Evolutionary conservation across 2,329 filamentous ascomycete genomes (phyloP), one percentile per base, ranked within the genome.

Genomic region (Daldinia sp.): DNA sequence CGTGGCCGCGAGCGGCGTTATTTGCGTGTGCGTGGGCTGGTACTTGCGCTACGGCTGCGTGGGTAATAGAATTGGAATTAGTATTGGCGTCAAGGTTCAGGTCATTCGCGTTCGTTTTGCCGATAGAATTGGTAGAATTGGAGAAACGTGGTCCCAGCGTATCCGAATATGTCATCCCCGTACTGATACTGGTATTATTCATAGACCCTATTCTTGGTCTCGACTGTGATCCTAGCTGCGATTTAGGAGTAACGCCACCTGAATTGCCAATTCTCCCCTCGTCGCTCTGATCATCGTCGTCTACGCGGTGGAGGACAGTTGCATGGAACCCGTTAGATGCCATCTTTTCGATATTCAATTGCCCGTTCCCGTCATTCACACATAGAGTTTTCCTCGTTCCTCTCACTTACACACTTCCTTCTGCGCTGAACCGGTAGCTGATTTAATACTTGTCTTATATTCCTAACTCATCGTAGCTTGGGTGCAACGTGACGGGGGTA

Each of bases 71-170:
- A 67, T 60, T 69, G 42, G 65, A 58, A 46, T 58, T 46, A 57
- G 65, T 64, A 71, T 70, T 71, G 64, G 61, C 64, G 59, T 68
- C 62, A 56, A 61, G 42, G 53, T 56, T 56, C 23, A 39, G 23
- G 20, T 56, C 35, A 42, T 35, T 55, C 56, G 54, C 33, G 53
- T 67, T 63, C 39, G 46, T 44, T 42, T 60, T 62, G 60, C 58
- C 56, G 35, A 9, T 39, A 2, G 51, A 39, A 54, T 42, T 35
- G 54, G 65, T 63, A 54, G 65, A 60, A 64, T 67, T 70, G 67
- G 70, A 70, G 63, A 72, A 71, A 74, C 73, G 71, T 75, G 73
- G 73, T 71, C 72, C 73, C 72, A 75, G 74, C 73, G 71, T 58
- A 70, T 69, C 73, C 59, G 64, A 69, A 67, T 55, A 56, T 53